A percentile compares a stretch with the other conserved stretches of the same genome.
These are phyloP conservation scores for Dunaliella primolecta DNA, from an alignment of 139 green algal species.

Conservation along the genomic window DNA sequence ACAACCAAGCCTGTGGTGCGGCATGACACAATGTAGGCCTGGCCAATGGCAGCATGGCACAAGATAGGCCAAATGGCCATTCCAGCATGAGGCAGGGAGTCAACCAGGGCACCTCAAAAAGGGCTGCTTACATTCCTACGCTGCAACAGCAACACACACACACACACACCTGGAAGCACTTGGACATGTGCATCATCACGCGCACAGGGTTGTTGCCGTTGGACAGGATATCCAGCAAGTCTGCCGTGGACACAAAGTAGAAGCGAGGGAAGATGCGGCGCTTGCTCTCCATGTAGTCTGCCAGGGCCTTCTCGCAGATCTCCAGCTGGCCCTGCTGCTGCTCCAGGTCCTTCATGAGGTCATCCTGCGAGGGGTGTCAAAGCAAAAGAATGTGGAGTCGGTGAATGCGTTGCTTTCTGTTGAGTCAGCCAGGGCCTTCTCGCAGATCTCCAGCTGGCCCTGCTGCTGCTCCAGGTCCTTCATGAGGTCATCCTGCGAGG, in stretches of 20 bases:
- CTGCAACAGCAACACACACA: too few species aligned
- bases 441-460: constrained; percentile 65
- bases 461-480: constrained; percentile 78
- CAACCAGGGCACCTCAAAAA: too few species aligned
- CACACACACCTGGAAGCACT: constrained; percentile 74
- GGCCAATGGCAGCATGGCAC: too few species aligned
- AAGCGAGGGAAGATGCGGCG: constrained; percentile 77
- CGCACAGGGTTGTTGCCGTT: constrained; percentile 77
- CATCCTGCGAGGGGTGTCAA: too few species aligned
- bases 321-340: constrained; percentile 66
- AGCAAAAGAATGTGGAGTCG: too few species aligned
- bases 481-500: constrained; percentile 64
- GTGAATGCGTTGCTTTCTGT: constrained; percentile 87
- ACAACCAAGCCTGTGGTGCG: too few species aligned
- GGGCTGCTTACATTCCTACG: too few species aligned
- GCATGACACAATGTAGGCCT: too few species aligned
- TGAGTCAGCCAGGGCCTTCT: constrained; percentile 81
- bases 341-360: constrained; percentile 75
- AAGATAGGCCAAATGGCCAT: too few species aligned
- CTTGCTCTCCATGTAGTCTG: constrained; percentile 85
- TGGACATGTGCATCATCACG: constrained; percentile 84
- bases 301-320: constrained; percentile 79
- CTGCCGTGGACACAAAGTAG: constrained; percentile 82
- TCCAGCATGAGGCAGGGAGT: too few species aligned
- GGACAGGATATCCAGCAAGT: constrained; percentile 83